Evolutionary conservation across 257 asterid species (phyloP).

Genomic region (Rauvolfia tetraphylla): DNA sequence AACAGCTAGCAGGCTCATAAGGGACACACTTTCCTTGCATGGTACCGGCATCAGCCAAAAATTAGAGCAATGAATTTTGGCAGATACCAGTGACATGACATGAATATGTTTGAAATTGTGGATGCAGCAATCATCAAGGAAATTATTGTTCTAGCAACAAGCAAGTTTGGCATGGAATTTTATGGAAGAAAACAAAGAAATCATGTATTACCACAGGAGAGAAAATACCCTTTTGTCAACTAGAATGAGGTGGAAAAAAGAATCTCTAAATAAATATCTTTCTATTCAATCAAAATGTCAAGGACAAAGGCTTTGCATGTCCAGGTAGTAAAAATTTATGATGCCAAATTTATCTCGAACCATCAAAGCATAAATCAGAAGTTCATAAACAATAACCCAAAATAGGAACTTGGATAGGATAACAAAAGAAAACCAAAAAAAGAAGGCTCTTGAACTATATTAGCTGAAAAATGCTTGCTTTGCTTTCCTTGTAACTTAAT

Average conservation of each 20-base stretch:
- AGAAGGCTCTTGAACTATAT: neutral
- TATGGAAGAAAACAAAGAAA: neutral
- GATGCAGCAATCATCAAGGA: neutral
- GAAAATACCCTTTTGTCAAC: too few species aligned
- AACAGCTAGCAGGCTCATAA: neutral
- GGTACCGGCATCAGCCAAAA: neutral
- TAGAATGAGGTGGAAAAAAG: neutral
- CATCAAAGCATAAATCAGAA: neutral
- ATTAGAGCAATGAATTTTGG: neutral
- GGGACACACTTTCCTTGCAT: neutral
- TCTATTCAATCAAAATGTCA: neutral
- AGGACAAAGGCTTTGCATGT: neutral
- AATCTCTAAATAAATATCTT: neutral
- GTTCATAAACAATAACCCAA: neutral
- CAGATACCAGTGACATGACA: neutral
- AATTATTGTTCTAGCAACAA: neutral
- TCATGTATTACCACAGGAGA: neutral
- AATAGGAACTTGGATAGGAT: neutral
- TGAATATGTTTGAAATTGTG: neutral
- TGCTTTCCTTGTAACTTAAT: neutral
- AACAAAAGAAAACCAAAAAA: too few species aligned
- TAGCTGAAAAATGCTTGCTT: neutral
- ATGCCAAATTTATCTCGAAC: neutral
- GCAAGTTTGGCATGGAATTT: neutral
- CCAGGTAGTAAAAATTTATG: neutral